Conservation (phyloP, 306 rosid genomes). For the Vigna angularis region DNA sequence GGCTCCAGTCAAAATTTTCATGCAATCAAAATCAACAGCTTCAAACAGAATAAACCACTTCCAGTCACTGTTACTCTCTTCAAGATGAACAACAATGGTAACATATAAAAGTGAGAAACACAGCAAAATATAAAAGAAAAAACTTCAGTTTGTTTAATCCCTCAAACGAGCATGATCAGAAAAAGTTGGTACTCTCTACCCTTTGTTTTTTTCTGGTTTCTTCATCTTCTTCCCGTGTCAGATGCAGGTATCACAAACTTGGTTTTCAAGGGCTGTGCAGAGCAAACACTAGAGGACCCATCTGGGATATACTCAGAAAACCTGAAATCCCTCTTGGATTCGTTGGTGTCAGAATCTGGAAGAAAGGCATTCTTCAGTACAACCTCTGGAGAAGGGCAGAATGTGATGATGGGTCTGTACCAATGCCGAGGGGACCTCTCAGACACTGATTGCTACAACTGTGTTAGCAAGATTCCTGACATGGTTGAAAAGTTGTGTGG, state of each 20-base stretch:
- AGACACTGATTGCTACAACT: slow-evolving; percentile 54
- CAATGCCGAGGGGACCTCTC: slow-evolving; percentile 90
- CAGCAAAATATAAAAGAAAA: background rate
- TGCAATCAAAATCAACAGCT: background rate
- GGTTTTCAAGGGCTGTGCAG: slow-evolving; percentile 75
- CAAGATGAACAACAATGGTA: background rate
- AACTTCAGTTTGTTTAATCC: slow-evolving; percentile 3
- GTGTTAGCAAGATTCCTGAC: slow-evolving; percentile 59
- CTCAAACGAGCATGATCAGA: slow-evolving; percentile 48
- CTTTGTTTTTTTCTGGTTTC: slow-evolving; percentile 5
- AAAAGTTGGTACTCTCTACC: slow-evolving; percentile 19
- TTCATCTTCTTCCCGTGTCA: slow-evolving; percentile 24
- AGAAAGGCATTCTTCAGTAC: slow-evolving; percentile 58
- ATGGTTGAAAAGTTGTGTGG: slow-evolving; percentile 58
- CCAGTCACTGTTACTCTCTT: background rate
- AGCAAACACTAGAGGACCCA: slow-evolving; percentile 63
- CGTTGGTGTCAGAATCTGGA: slow-evolving; percentile 58
- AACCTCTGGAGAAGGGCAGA: slow-evolving; percentile 55
- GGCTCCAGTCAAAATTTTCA: slow-evolving; percentile 17
- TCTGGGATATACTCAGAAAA: slow-evolving; percentile 55
- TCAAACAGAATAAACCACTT: background rate
- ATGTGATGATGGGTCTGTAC: slow-evolving; percentile 57
- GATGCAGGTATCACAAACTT: slow-evolving; percentile 53
- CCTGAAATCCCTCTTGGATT: slow-evolving; percentile 63
- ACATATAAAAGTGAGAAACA: slow-evolving; percentile 5